Percentiles rank a stretch among this genome's conserved stretches.
These are phyloP conservation scores for Escallonia herrerae DNA, from an alignment of 129 eudicot genomes.

Conservation along the genomic window DNA sequence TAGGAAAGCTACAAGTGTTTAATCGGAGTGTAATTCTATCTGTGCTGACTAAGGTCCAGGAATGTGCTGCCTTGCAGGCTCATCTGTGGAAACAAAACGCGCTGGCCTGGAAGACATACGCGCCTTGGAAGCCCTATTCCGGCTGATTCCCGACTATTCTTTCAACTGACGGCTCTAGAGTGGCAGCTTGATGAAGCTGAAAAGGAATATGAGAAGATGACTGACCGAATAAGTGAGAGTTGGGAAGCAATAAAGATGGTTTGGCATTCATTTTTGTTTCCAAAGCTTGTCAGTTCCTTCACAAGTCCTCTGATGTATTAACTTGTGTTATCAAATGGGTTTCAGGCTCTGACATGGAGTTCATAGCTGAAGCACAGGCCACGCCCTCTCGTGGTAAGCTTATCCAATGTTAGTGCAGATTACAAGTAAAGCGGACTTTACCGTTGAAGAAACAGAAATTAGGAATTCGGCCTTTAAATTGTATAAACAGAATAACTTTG, in stretches of 20 bases:
- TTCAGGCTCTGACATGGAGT: conserved; percentile 68
- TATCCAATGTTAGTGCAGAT: conserved; percentile 12
- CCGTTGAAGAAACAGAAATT: background rate
- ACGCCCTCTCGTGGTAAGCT: conserved; percentile 51
- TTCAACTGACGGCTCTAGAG: too few species aligned
- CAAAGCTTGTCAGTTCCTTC: conserved; percentile 1
- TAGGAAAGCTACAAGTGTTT: too few species aligned
- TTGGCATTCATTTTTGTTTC: background rate
- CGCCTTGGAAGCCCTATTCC: too few species aligned
- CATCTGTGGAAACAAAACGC: too few species aligned
- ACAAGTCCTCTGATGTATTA: conserved; percentile 2
- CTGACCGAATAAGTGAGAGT: conserved; percentile 56
- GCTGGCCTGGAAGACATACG: too few species aligned
- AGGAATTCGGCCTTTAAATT: background rate
- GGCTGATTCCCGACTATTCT: too few species aligned
- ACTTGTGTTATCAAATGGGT: conserved; percentile 9
- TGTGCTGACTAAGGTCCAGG: too few species aligned
- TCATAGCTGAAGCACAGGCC: conserved; percentile 70
- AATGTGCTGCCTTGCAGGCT: too few species aligned
- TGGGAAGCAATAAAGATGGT: conserved; percentile 80
- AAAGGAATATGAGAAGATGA: conserved; percentile 75
- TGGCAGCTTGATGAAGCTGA: conserved; percentile 87
- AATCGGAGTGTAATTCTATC: too few species aligned
- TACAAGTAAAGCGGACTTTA: too few species aligned
- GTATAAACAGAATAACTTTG: background rate